These are phyloP conservation scores for Phaffomyces thermotolerans DNA, from an alignment of 805 yeast species.

Conservation along the genomic window DNA sequence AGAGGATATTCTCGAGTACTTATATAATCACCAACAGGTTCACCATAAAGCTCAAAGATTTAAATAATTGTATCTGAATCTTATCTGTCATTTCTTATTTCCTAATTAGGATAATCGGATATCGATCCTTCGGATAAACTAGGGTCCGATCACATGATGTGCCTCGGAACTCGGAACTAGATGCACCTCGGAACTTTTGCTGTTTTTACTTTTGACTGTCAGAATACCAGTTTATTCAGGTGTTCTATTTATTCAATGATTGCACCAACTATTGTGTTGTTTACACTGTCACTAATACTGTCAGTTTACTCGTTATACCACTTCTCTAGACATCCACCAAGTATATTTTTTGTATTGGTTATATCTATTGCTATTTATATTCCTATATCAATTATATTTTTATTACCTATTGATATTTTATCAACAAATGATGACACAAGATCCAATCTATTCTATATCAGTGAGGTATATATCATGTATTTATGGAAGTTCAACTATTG, in stretches of 20 bases:
- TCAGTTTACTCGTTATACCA: constrained; percentile 17
- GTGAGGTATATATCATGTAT: constrained; percentile 40
- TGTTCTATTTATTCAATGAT: neutral
- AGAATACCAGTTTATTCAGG: no score
- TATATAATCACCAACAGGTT: no score
- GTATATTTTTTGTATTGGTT: constrained; percentile 15
- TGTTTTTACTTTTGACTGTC: no score
- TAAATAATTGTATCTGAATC: no score
- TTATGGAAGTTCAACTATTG: constrained; percentile 76
- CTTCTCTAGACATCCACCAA: constrained; percentile 18
- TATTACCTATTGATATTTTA: constrained; percentile 70
- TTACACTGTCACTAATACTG: constrained; percentile 12
- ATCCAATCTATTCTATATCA: constrained; percentile 35
- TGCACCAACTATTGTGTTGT: constrained; percentile 16
- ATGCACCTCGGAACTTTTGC: no score
- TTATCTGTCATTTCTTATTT: no score
- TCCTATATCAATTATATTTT: constrained; percentile 66
- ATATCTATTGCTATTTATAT: constrained; percentile 53
- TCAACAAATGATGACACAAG: constrained; percentile 32
- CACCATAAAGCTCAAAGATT: no score
- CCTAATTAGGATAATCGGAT: no score
- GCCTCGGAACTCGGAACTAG: no score
- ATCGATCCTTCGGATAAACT: no score
- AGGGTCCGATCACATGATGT: no score
- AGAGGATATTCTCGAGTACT: no score